Base-by-base conservation (phyloP, 2,329 filamentous ascomycete genomes). In the Cryphonectria parasitica region DNA sequence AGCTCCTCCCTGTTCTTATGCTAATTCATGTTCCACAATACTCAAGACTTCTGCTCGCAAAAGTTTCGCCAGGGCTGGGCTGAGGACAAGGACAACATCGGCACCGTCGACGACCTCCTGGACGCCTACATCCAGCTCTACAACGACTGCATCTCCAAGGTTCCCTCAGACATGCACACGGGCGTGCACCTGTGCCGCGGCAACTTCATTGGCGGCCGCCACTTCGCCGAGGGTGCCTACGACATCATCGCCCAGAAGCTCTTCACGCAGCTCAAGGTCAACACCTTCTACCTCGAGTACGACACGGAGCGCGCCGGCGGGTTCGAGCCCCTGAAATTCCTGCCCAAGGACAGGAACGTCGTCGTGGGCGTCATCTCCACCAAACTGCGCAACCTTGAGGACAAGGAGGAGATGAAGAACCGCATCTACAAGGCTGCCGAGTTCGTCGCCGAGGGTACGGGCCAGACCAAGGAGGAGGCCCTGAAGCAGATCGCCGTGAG, bases 51-150 rank as follows among this genome's bases (percentile, higher is more conserved):
- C 80, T 93, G 91, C 81, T 91, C 89, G 28, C 84, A 91, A 70
- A 88, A 90, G 78, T 93, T 93, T 87, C 86, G 92, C 49, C 81
- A 87, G 64, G 91, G 91, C 22, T 93, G 90, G 88, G 87, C 87
- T 68, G 86, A 86, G 19, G 92, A 94, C 77, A 80, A 85, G 64
- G 85, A 89, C 75, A 93, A 94, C 78, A 87, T 87, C 67, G 88
- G 89, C 78, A 87, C 87, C 1, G 87, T 91, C 8, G 91, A 92
- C 64, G 89, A 90, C 74, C 88, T 93, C 61, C 87, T 95, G 31
- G 90, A 93, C 75, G 88, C 90, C 39, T 95, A 95, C 81, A 91
- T 95, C 78, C 84, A 86, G 72, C 88, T 93, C 74, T 94, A 94
- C 84, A 94, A 94, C 78, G 89, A 92, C 79, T 88, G 86, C 76